Evolutionary conservation across 2,329 filamentous ascomycete species (phyloP).

Genomic region (Neoascochyta sp.): DNA sequence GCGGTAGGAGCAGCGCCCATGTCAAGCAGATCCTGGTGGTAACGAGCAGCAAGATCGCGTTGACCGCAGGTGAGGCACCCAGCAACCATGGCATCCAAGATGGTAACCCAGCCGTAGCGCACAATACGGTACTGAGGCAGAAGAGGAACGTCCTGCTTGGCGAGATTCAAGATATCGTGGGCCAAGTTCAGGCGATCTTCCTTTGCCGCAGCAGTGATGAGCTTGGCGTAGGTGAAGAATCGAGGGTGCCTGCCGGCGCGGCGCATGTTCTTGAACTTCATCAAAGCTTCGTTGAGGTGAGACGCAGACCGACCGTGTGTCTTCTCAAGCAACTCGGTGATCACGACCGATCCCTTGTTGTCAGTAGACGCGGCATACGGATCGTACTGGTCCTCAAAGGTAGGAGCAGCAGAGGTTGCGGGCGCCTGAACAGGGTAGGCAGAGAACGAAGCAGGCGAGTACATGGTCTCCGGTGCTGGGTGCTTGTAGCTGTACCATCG

Average conservation of each 20-base stretch:
- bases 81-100: conserved; percentile 93
- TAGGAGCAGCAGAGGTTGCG: conserved; percentile 53
- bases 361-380: conserved; percentile 88
- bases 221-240: conserved; percentile 94
- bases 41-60: conserved; percentile 75
- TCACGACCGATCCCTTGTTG: conserved; percentile 86
- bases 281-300: conserved; percentile 74
- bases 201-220: conserved; percentile 86
- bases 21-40: conserved; percentile 84
- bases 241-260: conserved; percentile 85
- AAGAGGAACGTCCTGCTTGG: conserved; percentile 81
- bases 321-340: conserved; percentile 85
- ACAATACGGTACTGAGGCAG: conserved; percentile 81
- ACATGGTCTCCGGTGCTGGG: conserved; percentile 41
- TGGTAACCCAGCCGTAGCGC: conserved; percentile 92
- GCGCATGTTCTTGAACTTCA: conserved; percentile 87
- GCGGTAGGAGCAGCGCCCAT: conserved; percentile 91
- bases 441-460: conserved; percentile 51
- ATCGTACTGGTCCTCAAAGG: conserved; percentile 79
- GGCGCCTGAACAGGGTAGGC: conserved; percentile 48
- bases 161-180: conserved; percentile 84
- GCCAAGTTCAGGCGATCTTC: conserved; percentile 77
- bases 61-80: conserved; percentile 82
- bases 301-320: conserved; percentile 67
- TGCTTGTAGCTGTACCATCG: conserved; percentile 60